phyloP scores from a whole-genome alignment of 2,329 filamentous ascomycete species.

The Claviceps sp. region DNA sequence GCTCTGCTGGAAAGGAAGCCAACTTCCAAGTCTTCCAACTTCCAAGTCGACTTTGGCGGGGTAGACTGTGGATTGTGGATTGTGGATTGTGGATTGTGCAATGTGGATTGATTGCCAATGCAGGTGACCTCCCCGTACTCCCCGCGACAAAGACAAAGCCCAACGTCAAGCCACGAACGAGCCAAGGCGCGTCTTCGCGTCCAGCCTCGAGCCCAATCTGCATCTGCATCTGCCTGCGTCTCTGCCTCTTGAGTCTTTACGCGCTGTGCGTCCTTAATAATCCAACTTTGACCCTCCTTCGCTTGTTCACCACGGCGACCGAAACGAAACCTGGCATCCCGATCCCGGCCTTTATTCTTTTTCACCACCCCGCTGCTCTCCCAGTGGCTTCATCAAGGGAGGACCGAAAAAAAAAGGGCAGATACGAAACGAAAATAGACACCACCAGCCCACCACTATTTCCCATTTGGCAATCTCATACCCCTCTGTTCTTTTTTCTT shows the following conservation, averaged over 20 bases:
- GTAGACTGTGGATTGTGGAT: no score
- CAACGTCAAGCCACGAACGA: background rate
- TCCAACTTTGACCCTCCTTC: conserved; percentile 3
- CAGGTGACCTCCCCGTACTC: background rate
- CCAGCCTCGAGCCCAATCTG: background rate
- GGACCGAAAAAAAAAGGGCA: background rate
- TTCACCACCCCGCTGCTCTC: conserved; percentile 1
- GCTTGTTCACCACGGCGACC: conserved; percentile 2
- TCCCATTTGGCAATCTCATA: background rate
- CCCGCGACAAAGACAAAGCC: background rate
- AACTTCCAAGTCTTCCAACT: no score
- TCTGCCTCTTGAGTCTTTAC: no score
- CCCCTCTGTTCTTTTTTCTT: background rate
- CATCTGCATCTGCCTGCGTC: background rate
- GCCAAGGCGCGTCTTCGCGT: background rate
- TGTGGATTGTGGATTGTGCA: no score
- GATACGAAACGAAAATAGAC: background rate
- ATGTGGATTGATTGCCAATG: background rate
- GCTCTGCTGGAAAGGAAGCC: no score
- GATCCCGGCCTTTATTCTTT: background rate
- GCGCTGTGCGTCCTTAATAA: no score
- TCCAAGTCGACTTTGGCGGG: no score
- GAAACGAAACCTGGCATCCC: background rate
- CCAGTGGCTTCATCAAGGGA: background rate
- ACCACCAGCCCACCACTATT: background rate